Evolutionary conservation across 352 stramenopile species (phyloP).

Genomic region (Pythium plurisporium): DNA sequence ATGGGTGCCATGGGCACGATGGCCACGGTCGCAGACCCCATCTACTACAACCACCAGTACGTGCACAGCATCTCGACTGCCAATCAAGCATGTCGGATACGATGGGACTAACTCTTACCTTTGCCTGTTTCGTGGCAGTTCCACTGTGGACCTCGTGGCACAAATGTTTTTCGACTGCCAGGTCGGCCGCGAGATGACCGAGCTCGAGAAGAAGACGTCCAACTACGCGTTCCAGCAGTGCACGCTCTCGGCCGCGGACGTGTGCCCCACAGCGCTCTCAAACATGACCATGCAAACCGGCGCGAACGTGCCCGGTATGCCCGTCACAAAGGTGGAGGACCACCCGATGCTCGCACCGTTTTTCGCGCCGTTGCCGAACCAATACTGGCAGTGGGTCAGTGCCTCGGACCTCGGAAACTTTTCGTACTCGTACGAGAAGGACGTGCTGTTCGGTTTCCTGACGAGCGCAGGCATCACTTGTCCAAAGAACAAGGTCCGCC

Average conservation of each 20-base stretch:
- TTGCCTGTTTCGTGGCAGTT: slow-evolving; percentile 16
- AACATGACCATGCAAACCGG: slow-evolving; percentile 42
- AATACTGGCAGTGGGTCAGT: slow-evolving; percentile 64
- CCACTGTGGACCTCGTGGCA: slow-evolving; percentile 55
- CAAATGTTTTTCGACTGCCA: slow-evolving; percentile 69
- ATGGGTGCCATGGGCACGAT: slow-evolving; percentile 35
- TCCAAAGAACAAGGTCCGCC: slow-evolving; percentile 36
- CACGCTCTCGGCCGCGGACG: slow-evolving; percentile 16
- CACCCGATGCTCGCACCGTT: slow-evolving; percentile 42
- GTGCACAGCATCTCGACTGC: slow-evolving; percentile 17
- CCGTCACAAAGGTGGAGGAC: slow-evolving; percentile 30
- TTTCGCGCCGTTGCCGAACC: slow-evolving; percentile 43
- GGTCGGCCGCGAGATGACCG: slow-evolving; percentile 45
- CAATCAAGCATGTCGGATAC: background rate
- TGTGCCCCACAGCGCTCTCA: slow-evolving; percentile 29
- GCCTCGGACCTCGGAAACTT: slow-evolving; percentile 39
- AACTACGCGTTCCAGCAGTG: slow-evolving; percentile 48
- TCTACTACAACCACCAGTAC: slow-evolving; percentile 79
- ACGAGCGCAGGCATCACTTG: slow-evolving; percentile 28
- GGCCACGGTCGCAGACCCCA: slow-evolving; percentile 51
- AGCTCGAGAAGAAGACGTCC: slow-evolving; percentile 44
- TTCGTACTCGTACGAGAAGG: slow-evolving; percentile 63
- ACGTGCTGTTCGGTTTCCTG: slow-evolving; percentile 40
- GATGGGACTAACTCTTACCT: background rate
- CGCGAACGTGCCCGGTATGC: slow-evolving; percentile 23